Base-by-base conservation (phyloP, 192 early-diverging fungal genomes). In the Rhizoclosmatium globosum region DNA sequence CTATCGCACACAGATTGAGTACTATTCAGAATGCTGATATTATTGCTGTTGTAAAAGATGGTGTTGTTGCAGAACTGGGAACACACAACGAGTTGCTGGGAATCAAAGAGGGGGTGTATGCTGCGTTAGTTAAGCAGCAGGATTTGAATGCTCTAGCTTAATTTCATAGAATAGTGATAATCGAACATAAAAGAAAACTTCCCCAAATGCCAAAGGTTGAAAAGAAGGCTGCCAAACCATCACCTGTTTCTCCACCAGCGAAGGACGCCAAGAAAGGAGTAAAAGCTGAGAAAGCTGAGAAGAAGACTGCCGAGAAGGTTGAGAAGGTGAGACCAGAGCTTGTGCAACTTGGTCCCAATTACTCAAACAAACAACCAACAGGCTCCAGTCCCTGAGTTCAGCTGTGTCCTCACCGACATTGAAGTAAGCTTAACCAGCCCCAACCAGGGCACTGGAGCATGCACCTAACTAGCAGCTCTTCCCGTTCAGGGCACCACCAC, bases 401-500 rank as follows among this genome's bases (percentile, higher is more conserved):
- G 17, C 9, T 53, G 50, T 46, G 69, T 71, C 50, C 38, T 71
- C 19, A 71, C 69, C 23, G 69, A 71, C 69, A 71, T 71, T 56
- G 69, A 71, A 48, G 69, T 71, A 19, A 2, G 42, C 6, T n/a
- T 42, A 23, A 41, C 44, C 42, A 31, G 6, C 66, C 42, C 66
- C 66, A 0, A 42, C 9, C 39, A 64, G 21, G 21, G 19, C 31
- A 31, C 31, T 31, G 31, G 31, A 31, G 31, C 31, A 31, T 31
- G 31, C 31, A 31, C 31, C 31, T 31, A 31, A 31, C 31, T 31
- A 31, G n/a, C 62, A 13, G 15, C 17, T 39, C 67, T 47, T 68
- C 2, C 67, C 45, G 15, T n/a, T 11, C 65, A 98, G 82, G 96
- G 98, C 19, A 99, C 98, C 1, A 98, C 95, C 4, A 97, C 96